Base-by-base conservation (phyloP, 139 green algal genomes). In the Chlorella sp. region DNA sequence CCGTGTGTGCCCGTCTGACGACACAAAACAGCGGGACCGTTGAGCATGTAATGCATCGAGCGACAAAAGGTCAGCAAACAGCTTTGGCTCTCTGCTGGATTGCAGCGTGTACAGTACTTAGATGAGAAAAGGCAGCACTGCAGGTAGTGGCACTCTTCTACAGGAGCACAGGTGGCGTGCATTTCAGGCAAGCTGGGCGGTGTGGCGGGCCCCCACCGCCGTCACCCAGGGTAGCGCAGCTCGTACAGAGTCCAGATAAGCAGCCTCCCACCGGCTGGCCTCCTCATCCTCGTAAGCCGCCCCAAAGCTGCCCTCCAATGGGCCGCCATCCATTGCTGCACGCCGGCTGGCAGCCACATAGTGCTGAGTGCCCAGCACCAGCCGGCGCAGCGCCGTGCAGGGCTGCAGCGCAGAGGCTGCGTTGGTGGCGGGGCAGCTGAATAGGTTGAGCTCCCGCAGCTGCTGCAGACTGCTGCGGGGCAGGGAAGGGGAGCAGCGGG, bases 381-480 rank as follows among this genome's bases (percentile, higher is more conserved):
- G 28, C 41, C 72, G 72, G 28, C 44, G 72, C 72, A 79, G 72
- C 25, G 72, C 41, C 41, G 15, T n/a, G 44, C 72, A 79, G 41
- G 36, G 36, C 72, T 63, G 72, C 41, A 79, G 44, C 0, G 72
- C 72, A 3, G n/a, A 13, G 36, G 41, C 72, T 15, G 44, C 72
- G 17, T 26, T 62, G 4, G 44, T 26, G 0, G 23, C 44, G 25
- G 41, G 28, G 44, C 23, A 63, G 28, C 36, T 28, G 15, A 47
- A 63, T 3, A 79, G 26, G 72, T 41, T 28, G 0, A 64, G 23
- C 72, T 63, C 72, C n/a, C 39, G 41, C 28, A 79, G n/a, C 20
- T 30, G 69, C 69, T 51, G 23, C 69, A 75, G 69, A 21, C 16
- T 26, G 23, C 69, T 75, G 69, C 38, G 15, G 34, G 69, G 69